A percentile compares a stretch with the other conserved stretches of the same genome.
phyloP scores from a whole-genome alignment of 2,329 filamentous ascomycete genomes.

The Penicillium sclerotigenum region DNA sequence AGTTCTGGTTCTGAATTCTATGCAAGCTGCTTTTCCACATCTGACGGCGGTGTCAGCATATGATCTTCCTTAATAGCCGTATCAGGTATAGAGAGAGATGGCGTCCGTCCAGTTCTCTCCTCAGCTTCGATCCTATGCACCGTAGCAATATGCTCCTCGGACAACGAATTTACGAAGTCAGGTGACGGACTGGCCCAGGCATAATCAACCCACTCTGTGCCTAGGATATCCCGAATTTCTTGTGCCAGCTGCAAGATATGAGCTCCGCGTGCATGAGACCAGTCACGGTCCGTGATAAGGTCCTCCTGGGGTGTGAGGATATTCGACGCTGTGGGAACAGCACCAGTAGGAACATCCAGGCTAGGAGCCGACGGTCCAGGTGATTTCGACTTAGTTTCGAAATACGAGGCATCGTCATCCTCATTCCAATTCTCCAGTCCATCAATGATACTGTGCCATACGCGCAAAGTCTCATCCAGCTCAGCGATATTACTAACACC shows the following conservation, averaged over 20 bases:
- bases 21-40: constrained; percentile 27
- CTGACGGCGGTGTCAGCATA: constrained; percentile 34
- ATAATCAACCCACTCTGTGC: constrained; percentile 45
- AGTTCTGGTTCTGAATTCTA: constrained; percentile 9
- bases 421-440: constrained; percentile 44
- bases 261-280: constrained; percentile 36
- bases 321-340: constrained; percentile 9
- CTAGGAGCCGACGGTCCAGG: constrained; percentile 4
- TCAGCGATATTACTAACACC: constrained; percentile 60
- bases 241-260: constrained; percentile 37
- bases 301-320: constrained; percentile 39
- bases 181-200: constrained; percentile 44
- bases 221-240: constrained; percentile 40
- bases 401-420: constrained; percentile 19
- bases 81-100: neutral
- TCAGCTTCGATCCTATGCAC: constrained; percentile 11
- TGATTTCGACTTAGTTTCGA: constrained; percentile 10
- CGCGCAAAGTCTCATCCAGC: constrained; percentile 61
- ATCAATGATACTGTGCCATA: constrained; percentile 52
- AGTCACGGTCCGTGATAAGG: constrained; percentile 39
- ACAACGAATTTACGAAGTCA: constrained; percentile 41
- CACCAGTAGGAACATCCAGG: neutral
- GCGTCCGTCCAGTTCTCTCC: constrained; percentile 8
- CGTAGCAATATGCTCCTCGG: constrained; percentile 27
- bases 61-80: constrained; percentile 1